Evolutionary conservation across 768 basidiomycete species (phyloP), one percentile per base, ranked within the genome.

Genomic region (Rhodotorula kratochvilovae): DNA sequence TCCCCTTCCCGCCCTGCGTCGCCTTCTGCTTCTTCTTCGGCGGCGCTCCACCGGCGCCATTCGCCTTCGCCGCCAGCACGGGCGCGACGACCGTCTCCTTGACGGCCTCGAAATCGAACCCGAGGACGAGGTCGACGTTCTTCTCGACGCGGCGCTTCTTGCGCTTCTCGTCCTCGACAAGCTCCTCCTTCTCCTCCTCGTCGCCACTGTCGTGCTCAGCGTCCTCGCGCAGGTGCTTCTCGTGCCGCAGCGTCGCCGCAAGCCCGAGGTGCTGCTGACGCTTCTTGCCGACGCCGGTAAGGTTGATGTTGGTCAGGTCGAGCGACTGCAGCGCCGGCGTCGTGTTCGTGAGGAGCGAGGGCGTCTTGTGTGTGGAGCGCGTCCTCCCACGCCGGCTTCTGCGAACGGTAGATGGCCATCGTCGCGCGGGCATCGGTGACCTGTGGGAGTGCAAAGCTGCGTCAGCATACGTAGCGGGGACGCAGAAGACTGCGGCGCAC

Each of bases 391-490:
- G 86, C 84, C 62, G 86, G 87, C 75, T 89, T 88, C 80, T 93
- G 85, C 27, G 94, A 78, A 13, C 92, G 85, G 79, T 90, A 97
- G 50, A 97, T 83, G 0, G 92, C 94, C 92, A 99, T 96, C 0
- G 93, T 90, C 0, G 94, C 95, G 62, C 94, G 85, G 1, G 94
- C 92, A 79, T 98, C 94, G 27, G 86, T 90, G 10, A 97, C 88
- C 94, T 96, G 68, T 19, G 45, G 11, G 12, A 1, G 39, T 35
- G 58, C 68, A 33, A 54, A 63, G 56, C 5, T 33, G 11, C 7
- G 54, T 42, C 13, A 33, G 23, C 31, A 19, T 51, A 5, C n/a
- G n/a, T n/a, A n/a, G n/a, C n/a, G n/a, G n/a, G n/a, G n/a, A n/a
- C 50, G n/a, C 29, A 33, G 57, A 62, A 27, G 39, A 66, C 39